These are phyloP conservation scores for Grammothele lineata DNA, from an alignment of 768 basidiomycete genomes.

Conservation along the genomic window DNA sequence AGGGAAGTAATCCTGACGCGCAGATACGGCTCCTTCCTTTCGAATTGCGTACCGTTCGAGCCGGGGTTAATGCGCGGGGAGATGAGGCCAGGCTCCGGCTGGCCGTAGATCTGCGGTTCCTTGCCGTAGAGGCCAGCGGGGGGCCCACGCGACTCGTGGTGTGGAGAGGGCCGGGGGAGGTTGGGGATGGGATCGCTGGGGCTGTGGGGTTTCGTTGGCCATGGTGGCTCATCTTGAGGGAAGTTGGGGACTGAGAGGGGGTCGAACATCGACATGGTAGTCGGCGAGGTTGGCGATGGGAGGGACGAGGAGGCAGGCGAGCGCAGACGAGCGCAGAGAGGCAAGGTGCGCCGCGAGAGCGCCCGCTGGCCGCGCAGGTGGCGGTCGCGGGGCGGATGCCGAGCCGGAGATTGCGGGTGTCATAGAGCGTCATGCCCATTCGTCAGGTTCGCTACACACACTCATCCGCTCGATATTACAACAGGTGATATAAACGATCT, in stretches of 20 bases:
- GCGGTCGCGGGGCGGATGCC: no score
- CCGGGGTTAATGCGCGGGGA: slow-evolving; percentile 64
- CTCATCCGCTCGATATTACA: background rate
- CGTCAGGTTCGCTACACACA: no score
- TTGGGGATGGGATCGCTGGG: slow-evolving; percentile 70
- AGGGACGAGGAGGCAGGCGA: background rate
- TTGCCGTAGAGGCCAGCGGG: slow-evolving; percentile 58
- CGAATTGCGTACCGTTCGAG: slow-evolving; percentile 67
- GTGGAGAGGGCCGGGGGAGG: slow-evolving; percentile 57
- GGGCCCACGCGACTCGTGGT: slow-evolving; percentile 36
- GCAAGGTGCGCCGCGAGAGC: background rate
- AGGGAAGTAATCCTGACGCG: slow-evolving; percentile 85
- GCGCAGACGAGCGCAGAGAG: background rate
- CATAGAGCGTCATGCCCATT: no score
- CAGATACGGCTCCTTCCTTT: slow-evolving; percentile 80
- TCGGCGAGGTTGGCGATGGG: background rate
- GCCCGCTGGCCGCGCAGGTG: no score
- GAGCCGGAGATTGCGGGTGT: no score
- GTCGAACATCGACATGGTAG: slow-evolving; percentile 53
- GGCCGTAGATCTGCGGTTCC: slow-evolving; percentile 84
- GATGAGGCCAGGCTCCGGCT: slow-evolving; percentile 78
- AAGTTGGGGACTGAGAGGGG: slow-evolving; percentile 58
- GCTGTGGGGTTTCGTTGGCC: slow-evolving; percentile 78
- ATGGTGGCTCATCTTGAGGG: slow-evolving; percentile 52
- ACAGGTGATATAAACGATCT: background rate